Base-by-base conservation (phyloP, 108 stramenopile genomes). In the Pelagomonas calceolata region DNA sequence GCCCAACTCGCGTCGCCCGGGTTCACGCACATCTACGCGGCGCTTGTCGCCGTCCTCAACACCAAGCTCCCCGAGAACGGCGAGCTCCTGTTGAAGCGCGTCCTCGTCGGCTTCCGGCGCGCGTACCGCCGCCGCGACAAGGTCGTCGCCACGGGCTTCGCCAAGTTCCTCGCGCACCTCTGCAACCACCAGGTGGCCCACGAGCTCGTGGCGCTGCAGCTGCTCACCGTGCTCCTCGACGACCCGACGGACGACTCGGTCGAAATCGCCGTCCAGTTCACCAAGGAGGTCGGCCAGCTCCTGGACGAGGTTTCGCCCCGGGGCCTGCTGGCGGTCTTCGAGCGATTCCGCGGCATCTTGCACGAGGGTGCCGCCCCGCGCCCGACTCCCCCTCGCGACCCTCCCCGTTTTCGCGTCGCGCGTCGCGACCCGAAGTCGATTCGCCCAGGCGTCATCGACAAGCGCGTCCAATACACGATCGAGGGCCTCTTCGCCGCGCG, bases 31-130 rank as follows among this genome's bases (percentile, higher is more conserved):
- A 74, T 85, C 7, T 99, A 95, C 68, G 95, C 95, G 7, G 90
- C 95, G 17, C 66, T 98, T 36, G 80, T 95, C 37, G 87, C 96
- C 31, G 98, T 99, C 30, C 70, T 99, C 51, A 97, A 98, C 78
- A 92, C 94, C 31, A 96, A 96, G 77, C 79, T 99, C 32, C 98
- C 98, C 5, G 94, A 97, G 76, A 90, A 89, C 65, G 98, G 98
- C 32, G 96, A 99, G 75, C 81, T 99, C 30, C 39, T 96, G 32
- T 72, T 97, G 9, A 82, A 85, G 36, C 85, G 97, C 12, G 75
- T 92, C 39, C 86, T 99, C 34, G 75, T 94, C 34, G 75, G 81
- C 32, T 99, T 98, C 81, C 89, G 95, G 0, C 78, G 87, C 29
- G 84, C 88, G 43, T 98, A 93, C 77, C 81, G 86, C 73, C 87